phyloP scores from a whole-genome alignment of 2,329 filamentous ascomycete species.

The Canariomyces notabilis region DNA sequence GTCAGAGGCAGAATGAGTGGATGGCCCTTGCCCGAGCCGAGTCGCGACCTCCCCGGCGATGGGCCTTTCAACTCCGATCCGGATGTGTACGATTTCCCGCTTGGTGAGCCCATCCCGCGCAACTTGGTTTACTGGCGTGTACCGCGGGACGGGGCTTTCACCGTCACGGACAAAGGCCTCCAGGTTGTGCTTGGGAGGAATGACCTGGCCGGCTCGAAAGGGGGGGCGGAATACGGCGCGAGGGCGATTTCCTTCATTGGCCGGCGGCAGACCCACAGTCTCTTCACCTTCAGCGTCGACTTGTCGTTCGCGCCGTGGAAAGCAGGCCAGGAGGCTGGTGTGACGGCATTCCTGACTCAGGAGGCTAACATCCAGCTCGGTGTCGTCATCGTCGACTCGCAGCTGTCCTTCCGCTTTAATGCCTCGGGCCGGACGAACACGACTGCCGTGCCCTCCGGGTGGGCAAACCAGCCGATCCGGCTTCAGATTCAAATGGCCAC shows the following conservation, averaged over 20 bases:
- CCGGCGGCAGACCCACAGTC: conserved; percentile 29
- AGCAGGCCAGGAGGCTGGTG: conserved; percentile 30
- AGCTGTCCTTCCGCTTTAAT: conserved; percentile 24
- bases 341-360: conserved; percentile 33
- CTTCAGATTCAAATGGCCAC: conserved; percentile 29
- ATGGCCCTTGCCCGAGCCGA: conserved; percentile 34
- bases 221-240: conserved; percentile 14
- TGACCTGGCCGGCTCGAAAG: conserved; percentile 26
- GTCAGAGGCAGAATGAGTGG: conserved; percentile 43
- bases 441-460: conserved; percentile 24
- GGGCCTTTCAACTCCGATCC: conserved; percentile 39
- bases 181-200: conserved; percentile 27
- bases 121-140: conserved; percentile 33
- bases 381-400: conserved; percentile 20
- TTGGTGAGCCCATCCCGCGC: conserved; percentile 22
- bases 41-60: conserved; percentile 32
- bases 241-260: conserved; percentile 29
- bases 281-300: conserved; percentile 31
- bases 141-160: conserved; percentile 25
- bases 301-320: conserved; percentile 25
- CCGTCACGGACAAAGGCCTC: conserved; percentile 23
- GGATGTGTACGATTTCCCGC: conserved; percentile 42
- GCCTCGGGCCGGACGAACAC: conserved; percentile 6
- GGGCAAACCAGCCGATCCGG: conserved; percentile 25
- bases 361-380: conserved; percentile 31